Evolutionary conservation across 78 protist genomes (phyloP), one percentile per base, ranked within the genome.

Genomic region (Tieghemostelium lacteum): DNA sequence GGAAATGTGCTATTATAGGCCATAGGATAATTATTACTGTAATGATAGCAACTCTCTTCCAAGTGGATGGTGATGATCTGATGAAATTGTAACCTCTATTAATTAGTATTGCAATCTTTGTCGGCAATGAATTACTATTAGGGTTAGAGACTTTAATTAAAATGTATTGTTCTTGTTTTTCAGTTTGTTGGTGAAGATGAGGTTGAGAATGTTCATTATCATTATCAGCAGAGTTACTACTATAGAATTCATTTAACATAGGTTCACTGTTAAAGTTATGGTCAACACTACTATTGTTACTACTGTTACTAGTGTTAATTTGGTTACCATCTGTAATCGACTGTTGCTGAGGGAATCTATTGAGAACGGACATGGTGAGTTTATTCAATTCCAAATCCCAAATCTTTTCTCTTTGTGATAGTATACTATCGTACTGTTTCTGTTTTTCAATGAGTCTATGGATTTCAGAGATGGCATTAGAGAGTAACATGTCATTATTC

Each of bases 331-430:
- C 10, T 26, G 22, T 26, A 58, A 58, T 58, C 65, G 14, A 26
- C 28, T 6, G 36, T 24, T 33, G 40, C 0, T 29, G n/a, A n/a
- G n/a, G n/a, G n/a, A n/a, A n/a, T n/a, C n/a, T n/a, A n/a, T n/a
- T n/a, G n/a, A n/a, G n/a, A n/a, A n/a, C n/a, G n/a, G n/a, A 3
- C 62, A 55, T 3, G 33, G 22, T 55, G 10, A 64, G 19, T 75
- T 75, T 45, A 49, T 75, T 62, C 61, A 69, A 45, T 33, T 83
- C 78, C n/a, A 60, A 40, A 37, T 83, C 91, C 91, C 91, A 83
- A 57, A 29, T 29, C 20, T 83, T 73, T 58, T 83, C 91, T 39
- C 91, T 73, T 58, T 69, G 70, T 37, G 91, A 14, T 36, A 83
- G 57, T 55, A 83, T 52, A 17, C 36, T 29, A 22, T 83, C 91